These are phyloP conservation scores for Rutstroemia sp. DNA, from an alignment of 2,329 filamentous ascomycete genomes.

Conservation along the genomic window DNA sequence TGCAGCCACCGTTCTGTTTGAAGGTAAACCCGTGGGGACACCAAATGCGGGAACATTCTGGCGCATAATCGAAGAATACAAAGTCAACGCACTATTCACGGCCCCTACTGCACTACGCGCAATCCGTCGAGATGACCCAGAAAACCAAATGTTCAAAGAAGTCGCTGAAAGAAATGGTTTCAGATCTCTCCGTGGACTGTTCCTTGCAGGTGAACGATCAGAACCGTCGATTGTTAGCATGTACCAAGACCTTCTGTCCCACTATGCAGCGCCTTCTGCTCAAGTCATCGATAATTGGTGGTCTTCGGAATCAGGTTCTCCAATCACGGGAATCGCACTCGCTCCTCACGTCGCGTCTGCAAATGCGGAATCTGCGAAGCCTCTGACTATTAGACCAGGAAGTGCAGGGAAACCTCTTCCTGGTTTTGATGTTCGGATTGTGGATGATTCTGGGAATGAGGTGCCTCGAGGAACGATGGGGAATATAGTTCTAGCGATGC, in stretches of 20 bases:
- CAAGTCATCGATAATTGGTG: conserved; percentile 67
- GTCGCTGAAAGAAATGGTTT: conserved; percentile 63
- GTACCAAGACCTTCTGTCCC: conserved; percentile 66
- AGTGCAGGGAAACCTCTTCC: conserved; percentile 88
- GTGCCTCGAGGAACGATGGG: conserved; percentile 71
- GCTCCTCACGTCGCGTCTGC: conserved; percentile 51
- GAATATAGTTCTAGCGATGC: conserved; percentile 80
- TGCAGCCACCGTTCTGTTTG: conserved; percentile 80
- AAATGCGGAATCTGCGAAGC: conserved; percentile 32
- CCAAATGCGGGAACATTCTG: conserved; percentile 84
- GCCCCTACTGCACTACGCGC: conserved; percentile 82
- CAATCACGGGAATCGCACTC: conserved; percentile 58
- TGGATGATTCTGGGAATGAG: conserved; percentile 72
- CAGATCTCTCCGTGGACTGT: conserved; percentile 64
- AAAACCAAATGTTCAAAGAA: conserved; percentile 56
- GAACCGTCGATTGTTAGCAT: conserved; percentile 78
- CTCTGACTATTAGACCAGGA: conserved; percentile 66
- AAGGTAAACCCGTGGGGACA: conserved; percentile 89
- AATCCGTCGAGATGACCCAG: conserved; percentile 77
- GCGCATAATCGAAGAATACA: conserved; percentile 78
- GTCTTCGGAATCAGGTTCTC: conserved; percentile 63
- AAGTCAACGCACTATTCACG: conserved; percentile 77
- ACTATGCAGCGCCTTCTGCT: conserved; percentile 57
- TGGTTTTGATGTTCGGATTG: conserved; percentile 79
- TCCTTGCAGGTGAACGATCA: conserved; percentile 82